Conservation (phyloP, 2,329 filamentous ascomycete species). For the Rhinocladiella mackenziei region DNA sequence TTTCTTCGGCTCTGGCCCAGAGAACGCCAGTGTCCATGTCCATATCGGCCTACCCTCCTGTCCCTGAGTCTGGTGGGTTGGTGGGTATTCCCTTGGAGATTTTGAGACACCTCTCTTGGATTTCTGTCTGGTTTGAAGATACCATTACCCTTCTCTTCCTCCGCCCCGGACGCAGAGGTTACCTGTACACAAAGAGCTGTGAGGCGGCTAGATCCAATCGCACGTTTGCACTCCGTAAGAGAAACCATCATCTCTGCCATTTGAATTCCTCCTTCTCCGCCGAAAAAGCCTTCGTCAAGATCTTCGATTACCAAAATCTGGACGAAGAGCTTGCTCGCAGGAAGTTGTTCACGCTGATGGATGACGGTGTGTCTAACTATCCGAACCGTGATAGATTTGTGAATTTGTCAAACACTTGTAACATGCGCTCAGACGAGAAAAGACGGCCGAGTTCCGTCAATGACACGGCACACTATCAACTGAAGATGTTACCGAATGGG, state of each 20-base stretch:
- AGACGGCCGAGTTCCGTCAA: constrained; percentile 21
- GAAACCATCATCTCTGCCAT: not conserved
- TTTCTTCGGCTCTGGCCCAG: not conserved
- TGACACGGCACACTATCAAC: constrained; percentile 15
- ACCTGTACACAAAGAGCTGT: constrained; percentile 5
- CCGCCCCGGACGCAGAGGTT: constrained; percentile 13
- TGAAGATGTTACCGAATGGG: constrained; percentile 15
- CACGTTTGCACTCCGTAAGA: not conserved
- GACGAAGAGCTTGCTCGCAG: constrained; percentile 1
- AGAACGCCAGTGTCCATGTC: constrained; percentile 15
- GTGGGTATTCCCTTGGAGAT: constrained; percentile 5
- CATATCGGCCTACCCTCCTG: constrained; percentile 11
- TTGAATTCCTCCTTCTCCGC: too few species aligned
- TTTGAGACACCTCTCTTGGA: constrained; percentile 15
- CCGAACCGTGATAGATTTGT: constrained; percentile 4
- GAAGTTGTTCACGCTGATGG: not conserved
- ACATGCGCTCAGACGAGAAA: not conserved
- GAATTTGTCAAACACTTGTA: constrained; percentile 13
- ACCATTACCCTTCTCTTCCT: constrained; percentile 17
- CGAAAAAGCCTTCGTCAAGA: constrained; percentile 7
- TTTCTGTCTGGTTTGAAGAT: constrained; percentile 16
- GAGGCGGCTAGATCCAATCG: not conserved
- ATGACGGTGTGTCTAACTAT: not conserved
- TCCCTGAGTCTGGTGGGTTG: not conserved
- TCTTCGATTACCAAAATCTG: constrained; percentile 4